Base-by-base conservation (phyloP, 345 rosid genomes). In the Populus nigra region DNA sequence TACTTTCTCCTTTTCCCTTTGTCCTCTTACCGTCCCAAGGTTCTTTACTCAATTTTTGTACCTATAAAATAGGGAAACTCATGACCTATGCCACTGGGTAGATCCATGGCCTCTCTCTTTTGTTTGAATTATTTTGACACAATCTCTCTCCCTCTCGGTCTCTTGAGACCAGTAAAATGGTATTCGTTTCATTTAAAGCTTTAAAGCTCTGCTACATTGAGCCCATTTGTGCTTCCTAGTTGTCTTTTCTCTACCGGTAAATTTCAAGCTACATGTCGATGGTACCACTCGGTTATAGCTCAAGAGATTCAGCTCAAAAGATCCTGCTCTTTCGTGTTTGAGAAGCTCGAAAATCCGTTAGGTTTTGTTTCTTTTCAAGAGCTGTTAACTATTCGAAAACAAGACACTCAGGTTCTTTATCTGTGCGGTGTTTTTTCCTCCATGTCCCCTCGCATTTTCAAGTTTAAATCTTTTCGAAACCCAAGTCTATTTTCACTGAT, bases 11-110 rank as follows among this genome's bases (percentile, higher is more conserved):
- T 29, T 75, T 75, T 79, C 39, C 41, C 41, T 16, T 63, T 47
- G 69, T 72, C 77, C 61, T 73, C 62, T 68, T 72, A 53, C 76
- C 39, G 69, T 81, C 59, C 33, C 38, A 11, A 27, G 80, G 71
- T 36, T 77, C 77, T 75, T 41, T 47, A 15, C 50, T 15, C 50
- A 13, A 13, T 47, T 47, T 47, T 47, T 47, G 16, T 15, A 47
- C 50, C 4, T 7, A 35, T 53, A 49, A 47, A 47, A 50, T 67
- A 50, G 5, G 47, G 38, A 5, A 7, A 25, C 50, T n/a, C 3
- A 31, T 33, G 49, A 17, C 66, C 71, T 71, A 57, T 36, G 72
- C 18, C 41, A 17, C 38, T 68, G 72, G 75, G 53, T 68, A 7
- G 39, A 13, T 49, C 39, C 4, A 4, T n/a, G 22, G 13, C 43